Base-by-base conservation (phyloP, 495 filamentous ascomycete genomes). In the Penicillium cinerascens region DNA sequence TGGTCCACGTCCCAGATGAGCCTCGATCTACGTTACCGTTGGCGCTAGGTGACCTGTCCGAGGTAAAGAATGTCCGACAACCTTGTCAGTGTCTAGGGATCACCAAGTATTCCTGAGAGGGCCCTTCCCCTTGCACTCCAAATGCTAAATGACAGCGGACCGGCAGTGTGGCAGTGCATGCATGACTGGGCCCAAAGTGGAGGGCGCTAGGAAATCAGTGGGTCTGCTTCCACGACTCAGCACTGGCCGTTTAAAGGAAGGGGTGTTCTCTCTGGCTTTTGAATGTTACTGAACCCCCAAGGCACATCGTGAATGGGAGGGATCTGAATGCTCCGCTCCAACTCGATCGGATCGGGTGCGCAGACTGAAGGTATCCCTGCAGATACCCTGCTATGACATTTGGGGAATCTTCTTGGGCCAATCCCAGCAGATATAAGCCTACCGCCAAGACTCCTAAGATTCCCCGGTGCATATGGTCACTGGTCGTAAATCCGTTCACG, bases 111-210 rank as follows among this genome's bases (percentile, higher is more conserved):
- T 11, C 11, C 9, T 33, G 29, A 48, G 1, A 2, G n/a, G 26
- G 17, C 23, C 37, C 18, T 25, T 25, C 37, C 18, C 39, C 17
- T 23, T 23, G 3, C 22, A 15, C 18, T 33, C n/a, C 37, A 59
- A 58, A 50, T 54, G 57, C 56, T 54, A 66, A 67, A 61, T 70
- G 70, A 71, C 67, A 70, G 65, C 60, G 57, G 60, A 53, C 54
- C 60, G 53, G 18, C 64, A 72, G 51, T 71, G 71, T 74, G 71
- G 71, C 71, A 74, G 71, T 74, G 71, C 71, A 72, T 71, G 71
- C 69, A 72, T 42, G 56, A 63, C 60, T 59, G 63, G 57, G 42
- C 46, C 42, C 55, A 42, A 66, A 64, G 63, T 66, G 61, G 63
- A 44, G 44, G 22, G n/a, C 55, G 21, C 55, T 61, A 64, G 58